Conservation (phyloP, 2,329 filamentous ascomycete species). For the Pezicula rhizophila region DNA sequence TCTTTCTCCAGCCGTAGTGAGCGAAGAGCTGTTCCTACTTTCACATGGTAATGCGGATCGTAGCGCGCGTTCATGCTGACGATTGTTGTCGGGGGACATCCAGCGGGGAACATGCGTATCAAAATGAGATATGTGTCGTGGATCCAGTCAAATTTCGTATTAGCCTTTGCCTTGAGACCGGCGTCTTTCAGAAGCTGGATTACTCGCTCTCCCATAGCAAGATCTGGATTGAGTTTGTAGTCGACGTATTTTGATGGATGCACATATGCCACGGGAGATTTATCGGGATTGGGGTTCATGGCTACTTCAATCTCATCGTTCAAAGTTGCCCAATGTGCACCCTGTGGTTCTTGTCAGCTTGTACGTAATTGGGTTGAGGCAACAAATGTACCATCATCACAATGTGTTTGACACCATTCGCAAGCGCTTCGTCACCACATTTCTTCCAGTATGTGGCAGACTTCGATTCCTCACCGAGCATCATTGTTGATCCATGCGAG, state of each 20-base stretch:
- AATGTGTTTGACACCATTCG: slow-evolving; percentile 52
- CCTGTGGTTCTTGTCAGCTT: slow-evolving; percentile 30
- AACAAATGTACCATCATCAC: slow-evolving; percentile 52
- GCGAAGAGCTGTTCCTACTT: slow-evolving; percentile 50
- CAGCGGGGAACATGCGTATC: slow-evolving; percentile 61
- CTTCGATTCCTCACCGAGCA: slow-evolving; percentile 58
- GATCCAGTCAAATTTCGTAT: slow-evolving; percentile 62
- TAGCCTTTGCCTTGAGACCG: slow-evolving; percentile 48
- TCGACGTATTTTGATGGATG: slow-evolving; percentile 57
- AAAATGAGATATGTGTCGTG: slow-evolving; percentile 66
- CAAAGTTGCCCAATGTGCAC: slow-evolving; percentile 59
- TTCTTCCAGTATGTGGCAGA: slow-evolving; percentile 62
- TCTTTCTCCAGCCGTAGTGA: slow-evolving; percentile 45
- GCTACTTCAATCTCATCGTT: slow-evolving; percentile 53
- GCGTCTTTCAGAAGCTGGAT: slow-evolving; percentile 41
- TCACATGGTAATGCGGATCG: slow-evolving; percentile 50
- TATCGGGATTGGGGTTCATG: slow-evolving; percentile 52
- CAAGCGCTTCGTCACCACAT: slow-evolving; percentile 56
- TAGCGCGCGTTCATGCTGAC: slow-evolving; percentile 48
- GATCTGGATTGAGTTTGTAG: slow-evolving; percentile 56
- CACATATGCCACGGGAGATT: slow-evolving; percentile 61
- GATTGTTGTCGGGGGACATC: slow-evolving; percentile 61
- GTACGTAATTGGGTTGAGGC: not conserved
- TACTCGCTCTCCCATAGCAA: slow-evolving; percentile 43
- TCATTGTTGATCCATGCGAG: slow-evolving; percentile 67